Percentiles rank a stretch among this genome's conserved stretches.
phyloP scores from a whole-genome alignment of 306 rosid species.

The Castanospermum australe region DNA sequence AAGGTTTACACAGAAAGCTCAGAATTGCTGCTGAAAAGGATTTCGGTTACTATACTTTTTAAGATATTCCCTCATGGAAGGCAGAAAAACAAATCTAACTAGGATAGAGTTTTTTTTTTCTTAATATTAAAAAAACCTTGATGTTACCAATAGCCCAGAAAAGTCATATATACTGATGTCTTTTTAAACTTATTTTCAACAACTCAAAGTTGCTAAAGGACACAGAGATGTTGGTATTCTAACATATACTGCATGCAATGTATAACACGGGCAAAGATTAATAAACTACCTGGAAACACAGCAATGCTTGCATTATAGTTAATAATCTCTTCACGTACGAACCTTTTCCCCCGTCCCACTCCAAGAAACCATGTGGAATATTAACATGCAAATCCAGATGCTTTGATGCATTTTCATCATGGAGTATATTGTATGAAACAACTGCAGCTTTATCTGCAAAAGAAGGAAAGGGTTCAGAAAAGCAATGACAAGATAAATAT shows the following conservation, averaged over 20 bases:
- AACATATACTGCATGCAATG: neutral
- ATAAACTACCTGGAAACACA: slow-evolving; percentile 58
- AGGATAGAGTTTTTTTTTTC: neutral
- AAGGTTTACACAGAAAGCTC: neutral
- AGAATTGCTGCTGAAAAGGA: no score
- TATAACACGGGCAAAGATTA: neutral
- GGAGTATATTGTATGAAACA: slow-evolving; percentile 63
- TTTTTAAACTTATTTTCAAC: neutral
- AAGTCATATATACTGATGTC: neutral
- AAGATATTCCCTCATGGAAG: neutral
- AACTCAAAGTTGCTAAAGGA: neutral
- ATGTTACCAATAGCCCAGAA: neutral
- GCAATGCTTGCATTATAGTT: slow-evolving; percentile 54
- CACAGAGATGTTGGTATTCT: no score
- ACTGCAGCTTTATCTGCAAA: slow-evolving; percentile 54
- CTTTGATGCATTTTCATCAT: slow-evolving; percentile 56
- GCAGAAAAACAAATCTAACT: neutral
- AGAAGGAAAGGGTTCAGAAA: slow-evolving; percentile 3
- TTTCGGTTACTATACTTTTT: neutral
- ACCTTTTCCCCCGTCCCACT: slow-evolving; percentile 54
- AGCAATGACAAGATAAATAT: neutral
- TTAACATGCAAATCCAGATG: slow-evolving; percentile 53
- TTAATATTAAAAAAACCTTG: neutral
- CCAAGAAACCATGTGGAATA: slow-evolving; percentile 40
- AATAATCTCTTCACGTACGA: slow-evolving; percentile 45